Evolutionary conservation across 129 eudicot species (phyloP), one percentile per base, ranked within the genome.

Genomic region (Lactuca sativa): DNA sequence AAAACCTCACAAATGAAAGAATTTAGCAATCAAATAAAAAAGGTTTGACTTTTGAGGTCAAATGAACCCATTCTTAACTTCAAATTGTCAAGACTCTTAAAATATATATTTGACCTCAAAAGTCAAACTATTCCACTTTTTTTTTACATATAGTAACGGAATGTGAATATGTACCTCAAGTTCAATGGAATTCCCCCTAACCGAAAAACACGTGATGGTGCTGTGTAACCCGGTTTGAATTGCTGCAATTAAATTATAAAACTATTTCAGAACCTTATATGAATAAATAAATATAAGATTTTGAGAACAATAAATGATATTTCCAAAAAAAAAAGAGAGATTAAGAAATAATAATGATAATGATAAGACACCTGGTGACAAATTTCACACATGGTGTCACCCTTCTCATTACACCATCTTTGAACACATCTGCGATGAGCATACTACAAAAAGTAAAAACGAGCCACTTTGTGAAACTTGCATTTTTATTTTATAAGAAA

Each of bases 401-500:
- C 98, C 83, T 92, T 92, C 82, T 92, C 98, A 13, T 92, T 89
- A 81, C 98, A 92, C 98, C 98, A 92, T 77, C 88, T 85, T 74
- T 92, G 98, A 48, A 92, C 82, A 64, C 98, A 92, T 89, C 79
- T 79, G 54, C 98, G 95, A 74, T 92, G 98, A 72, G 98, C 98
- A 85, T 89, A 92, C 98, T 92, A 84, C 83, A 89, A 79, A 74
- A 74, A 62, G 71, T 37, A 71, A 76, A 76, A 75, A 64, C 31
- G 32, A 60, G 59, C 52, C 52, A 47, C 5, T 47, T 12, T 47
- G 5, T 47, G 15, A 47, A 47, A 47, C 2, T 11, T 47, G 49
- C 66, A 25, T 9, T 17, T 36, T 32, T 4, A 57, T 57, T 57
- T 57, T 25, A 57, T 2, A 11, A 16, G 13, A 17, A 64, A 10